Conservation (phyloP, 805 yeast genomes). For the Kodamaea restingae region DNA sequence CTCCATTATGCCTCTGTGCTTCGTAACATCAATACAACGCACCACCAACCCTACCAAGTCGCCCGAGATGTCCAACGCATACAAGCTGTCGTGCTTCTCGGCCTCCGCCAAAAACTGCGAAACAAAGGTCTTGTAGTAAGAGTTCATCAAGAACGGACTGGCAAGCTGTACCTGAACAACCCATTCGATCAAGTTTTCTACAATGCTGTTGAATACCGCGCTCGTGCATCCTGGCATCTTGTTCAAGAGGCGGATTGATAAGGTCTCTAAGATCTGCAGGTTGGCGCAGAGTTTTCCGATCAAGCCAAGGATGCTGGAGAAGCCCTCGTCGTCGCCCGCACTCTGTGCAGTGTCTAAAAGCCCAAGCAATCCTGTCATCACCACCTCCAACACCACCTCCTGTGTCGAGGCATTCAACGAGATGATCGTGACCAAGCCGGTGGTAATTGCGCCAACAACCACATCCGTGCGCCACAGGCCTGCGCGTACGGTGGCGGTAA, state of each 20-base stretch:
- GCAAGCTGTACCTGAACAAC: constrained; percentile 5
- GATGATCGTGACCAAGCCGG: constrained; percentile 51
- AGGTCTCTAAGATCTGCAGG: constrained; percentile 41
- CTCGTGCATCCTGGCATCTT: constrained; percentile 21
- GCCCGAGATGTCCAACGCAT: constrained; percentile 29
- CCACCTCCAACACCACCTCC: constrained; percentile 37
- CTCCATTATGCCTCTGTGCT: constrained; percentile 46
- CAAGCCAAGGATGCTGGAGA: constrained; percentile 17
- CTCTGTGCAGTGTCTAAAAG: constrained; percentile 38
- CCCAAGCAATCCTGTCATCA: constrained; percentile 26
- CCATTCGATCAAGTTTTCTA: constrained; percentile 7
- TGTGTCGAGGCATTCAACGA: constrained; percentile 24
- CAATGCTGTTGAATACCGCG: constrained; percentile 4
- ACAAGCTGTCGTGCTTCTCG: constrained; percentile 6
- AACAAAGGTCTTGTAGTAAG: constrained; percentile 42
- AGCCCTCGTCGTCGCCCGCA: constrained; percentile 23
- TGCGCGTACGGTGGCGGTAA: constrained; percentile 39
- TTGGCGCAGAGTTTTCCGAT: constrained; percentile 34
- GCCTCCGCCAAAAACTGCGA: constrained; percentile 30
- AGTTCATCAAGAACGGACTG: constrained; percentile 35
- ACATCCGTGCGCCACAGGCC: constrained; percentile 33
- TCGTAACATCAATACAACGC: constrained; percentile 31
- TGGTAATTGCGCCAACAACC: constrained; percentile 50
- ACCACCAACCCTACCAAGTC: constrained; percentile 41
- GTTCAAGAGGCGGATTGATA: constrained; percentile 42